Conservation (phyloP, 345 rosid genomes). For the Ailanthus altissimus region DNA sequence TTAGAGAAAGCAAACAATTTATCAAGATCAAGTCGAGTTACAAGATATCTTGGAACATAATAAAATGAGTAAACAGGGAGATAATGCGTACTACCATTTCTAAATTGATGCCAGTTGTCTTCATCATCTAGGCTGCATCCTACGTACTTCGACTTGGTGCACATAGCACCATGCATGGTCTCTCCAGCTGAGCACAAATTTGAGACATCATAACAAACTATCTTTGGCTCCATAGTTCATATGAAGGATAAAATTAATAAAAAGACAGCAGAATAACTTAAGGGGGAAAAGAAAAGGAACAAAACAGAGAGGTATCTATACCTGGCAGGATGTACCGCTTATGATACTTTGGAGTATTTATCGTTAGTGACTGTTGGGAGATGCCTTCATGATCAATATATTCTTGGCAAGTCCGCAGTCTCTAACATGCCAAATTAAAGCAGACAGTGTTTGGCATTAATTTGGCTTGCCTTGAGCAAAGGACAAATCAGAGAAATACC, state of each 20-base stretch:
- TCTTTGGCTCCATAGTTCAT: background rate
- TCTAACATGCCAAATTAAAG: slow-evolving; percentile 41
- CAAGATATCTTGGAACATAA: background rate
- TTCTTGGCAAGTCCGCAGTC: slow-evolving; percentile 81
- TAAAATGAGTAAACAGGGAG: slow-evolving; percentile 3
- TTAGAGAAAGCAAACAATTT: slow-evolving; percentile 30
- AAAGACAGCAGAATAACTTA: background rate
- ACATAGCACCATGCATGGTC: slow-evolving; percentile 59
- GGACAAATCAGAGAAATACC: background rate
- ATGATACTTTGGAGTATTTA: slow-evolving; percentile 82
- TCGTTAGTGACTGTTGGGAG: slow-evolving; percentile 76
- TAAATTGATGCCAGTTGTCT: slow-evolving; percentile 74
- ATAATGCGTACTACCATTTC: slow-evolving; percentile 47
- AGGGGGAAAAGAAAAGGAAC: background rate
- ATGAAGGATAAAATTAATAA: background rate
- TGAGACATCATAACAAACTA: background rate
- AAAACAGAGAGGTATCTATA: slow-evolving; percentile 17
- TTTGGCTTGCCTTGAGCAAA: background rate
- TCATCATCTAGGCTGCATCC: slow-evolving; percentile 73
- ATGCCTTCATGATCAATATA: slow-evolving; percentile 85
- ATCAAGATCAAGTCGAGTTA: slow-evolving; percentile 23
- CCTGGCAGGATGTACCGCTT: slow-evolving; percentile 91
- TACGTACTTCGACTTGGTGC: slow-evolving; percentile 50
- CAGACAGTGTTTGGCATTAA: slow-evolving; percentile 3
- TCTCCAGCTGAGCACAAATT: slow-evolving; percentile 63